These are phyloP conservation scores for Diplotaxis tenuifolia DNA, from an alignment of 345 rosid species.

Conservation along the genomic window DNA sequence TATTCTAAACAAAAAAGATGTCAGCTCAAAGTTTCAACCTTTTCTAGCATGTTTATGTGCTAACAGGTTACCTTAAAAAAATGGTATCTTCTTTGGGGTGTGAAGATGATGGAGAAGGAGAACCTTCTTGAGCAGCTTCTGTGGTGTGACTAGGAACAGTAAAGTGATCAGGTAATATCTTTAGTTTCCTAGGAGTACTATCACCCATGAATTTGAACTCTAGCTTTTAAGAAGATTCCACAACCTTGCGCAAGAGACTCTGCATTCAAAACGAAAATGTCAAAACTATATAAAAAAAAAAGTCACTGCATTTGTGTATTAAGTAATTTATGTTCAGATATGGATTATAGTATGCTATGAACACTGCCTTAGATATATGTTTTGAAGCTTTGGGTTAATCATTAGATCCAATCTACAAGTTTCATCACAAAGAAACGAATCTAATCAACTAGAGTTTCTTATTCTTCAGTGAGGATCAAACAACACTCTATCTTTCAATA, in stretches of 20 bases:
- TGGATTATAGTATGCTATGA: background rate
- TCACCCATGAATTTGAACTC: slow-evolving; percentile 64
- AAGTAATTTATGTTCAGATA: too few species aligned
- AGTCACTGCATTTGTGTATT: background rate
- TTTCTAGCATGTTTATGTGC: background rate
- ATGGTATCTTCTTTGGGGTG: background rate
- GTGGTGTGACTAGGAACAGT: slow-evolving; percentile 44
- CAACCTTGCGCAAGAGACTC: too few species aligned
- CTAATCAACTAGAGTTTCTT: background rate
- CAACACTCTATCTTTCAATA: background rate
- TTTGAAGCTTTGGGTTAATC: too few species aligned
- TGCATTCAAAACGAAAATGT: background rate
- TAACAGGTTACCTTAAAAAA: slow-evolving; percentile 45
- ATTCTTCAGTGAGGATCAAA: background rate
- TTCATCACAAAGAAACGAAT: background rate
- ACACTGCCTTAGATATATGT: too few species aligned
- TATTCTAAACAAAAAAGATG: background rate
- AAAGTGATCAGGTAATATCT: slow-evolving; percentile 68
- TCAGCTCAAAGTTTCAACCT: background rate
- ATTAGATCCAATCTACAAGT: background rate
- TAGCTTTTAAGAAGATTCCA: slow-evolving; percentile 7
- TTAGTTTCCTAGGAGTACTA: slow-evolving; percentile 54
- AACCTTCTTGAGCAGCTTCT: background rate
- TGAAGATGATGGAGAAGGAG: slow-evolving; percentile 30
- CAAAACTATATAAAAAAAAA: too few species aligned